Evolutionary conservation across 306 rosid genomes (phyloP), one percentile per base, ranked within the genome.

Genomic region (Vicia faba): DNA sequence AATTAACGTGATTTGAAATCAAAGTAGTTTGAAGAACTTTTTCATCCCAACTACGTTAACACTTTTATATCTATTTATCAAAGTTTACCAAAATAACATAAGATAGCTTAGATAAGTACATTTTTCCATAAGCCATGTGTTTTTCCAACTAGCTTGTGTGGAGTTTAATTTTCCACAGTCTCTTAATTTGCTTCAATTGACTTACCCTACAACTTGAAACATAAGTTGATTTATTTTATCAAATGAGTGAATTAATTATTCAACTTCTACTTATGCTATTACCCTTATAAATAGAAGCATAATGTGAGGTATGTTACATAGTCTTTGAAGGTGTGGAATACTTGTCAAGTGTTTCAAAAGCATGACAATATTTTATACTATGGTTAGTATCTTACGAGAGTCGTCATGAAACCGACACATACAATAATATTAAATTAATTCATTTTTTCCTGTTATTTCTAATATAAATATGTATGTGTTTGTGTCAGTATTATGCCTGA

Each of bases 61-160:
- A 50, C 38, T 40, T 25, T 48, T 53, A 38, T 63, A 71, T 55
- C 33, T 57, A 68, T 56, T 61, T 57, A 72, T 48, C 9, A 0
- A 71, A 66, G 50, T 58, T 66, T 70, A 66, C 14, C 20, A n/a
- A 33, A 33, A 33, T 33, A 33, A 35, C 64, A 39, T 25, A 64
- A 74, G 70, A 74, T 69, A 28, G 26, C 76, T 61, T 69, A 36
- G 56, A 39, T 6, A 63, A 60, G 46, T 64, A 29, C 45, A 70
- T 71, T 46, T 78, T 56, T 74, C 62, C 74, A 60, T 56, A 28
- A 54, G 51, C 80, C 85, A 82, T 78, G 83, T 82, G 83, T 66
- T 74, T 70, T 70, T 61, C 71, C 80, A 74, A 63, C 74, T 70
- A 60, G 67, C 36, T 75, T 74, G 68, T 73, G 77, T 75, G 64